Percentiles rank a stretch among this genome's conserved stretches.
phyloP scores from a whole-genome alignment of 129 eudicot species.

The Chrysanthemum lavandulifolium region DNA sequence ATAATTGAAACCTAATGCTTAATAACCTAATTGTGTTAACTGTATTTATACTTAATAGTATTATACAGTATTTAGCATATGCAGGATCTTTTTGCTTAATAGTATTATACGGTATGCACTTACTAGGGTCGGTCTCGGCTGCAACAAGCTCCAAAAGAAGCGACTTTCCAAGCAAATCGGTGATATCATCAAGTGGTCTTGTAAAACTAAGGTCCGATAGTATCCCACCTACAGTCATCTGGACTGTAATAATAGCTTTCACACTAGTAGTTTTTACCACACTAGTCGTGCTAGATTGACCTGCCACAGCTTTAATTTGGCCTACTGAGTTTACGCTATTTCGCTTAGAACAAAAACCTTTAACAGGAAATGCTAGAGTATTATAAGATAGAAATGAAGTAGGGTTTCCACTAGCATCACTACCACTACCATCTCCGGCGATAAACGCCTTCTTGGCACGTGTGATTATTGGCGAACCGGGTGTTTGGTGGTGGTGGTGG shows the following conservation, averaged over 20 bases:
- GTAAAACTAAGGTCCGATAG: constrained; percentile 34
- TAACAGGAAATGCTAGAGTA: constrained; percentile 7
- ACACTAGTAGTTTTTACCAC: constrained; percentile 11
- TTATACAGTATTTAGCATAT: no score
- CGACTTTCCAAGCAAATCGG: constrained; percentile 60
- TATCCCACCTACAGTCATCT: constrained; percentile 47
- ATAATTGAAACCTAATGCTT: no score
- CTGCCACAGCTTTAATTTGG: constrained; percentile 3
- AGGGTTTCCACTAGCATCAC: constrained; percentile 1
- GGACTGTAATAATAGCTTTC: constrained; percentile 52
- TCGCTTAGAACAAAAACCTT: not conserved
- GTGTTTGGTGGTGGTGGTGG: constrained; percentile 3
- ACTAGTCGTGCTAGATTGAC: not conserved
- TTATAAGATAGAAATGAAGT: not conserved
- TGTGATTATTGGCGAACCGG: not conserved
- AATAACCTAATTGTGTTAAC: no score
- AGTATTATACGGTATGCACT: constrained; percentile 14
- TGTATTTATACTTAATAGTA: no score
- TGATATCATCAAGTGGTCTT: constrained; percentile 40
- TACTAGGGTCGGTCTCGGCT: constrained; percentile 59
- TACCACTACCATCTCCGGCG: not conserved
- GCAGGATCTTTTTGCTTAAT: no score
- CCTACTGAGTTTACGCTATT: not conserved
- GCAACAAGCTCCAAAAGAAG: constrained; percentile 65
- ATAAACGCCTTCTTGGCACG: not conserved